phyloP scores from a whole-genome alignment of 2,329 filamentous ascomycete genomes.

The Cladophialophora immunda region DNA sequence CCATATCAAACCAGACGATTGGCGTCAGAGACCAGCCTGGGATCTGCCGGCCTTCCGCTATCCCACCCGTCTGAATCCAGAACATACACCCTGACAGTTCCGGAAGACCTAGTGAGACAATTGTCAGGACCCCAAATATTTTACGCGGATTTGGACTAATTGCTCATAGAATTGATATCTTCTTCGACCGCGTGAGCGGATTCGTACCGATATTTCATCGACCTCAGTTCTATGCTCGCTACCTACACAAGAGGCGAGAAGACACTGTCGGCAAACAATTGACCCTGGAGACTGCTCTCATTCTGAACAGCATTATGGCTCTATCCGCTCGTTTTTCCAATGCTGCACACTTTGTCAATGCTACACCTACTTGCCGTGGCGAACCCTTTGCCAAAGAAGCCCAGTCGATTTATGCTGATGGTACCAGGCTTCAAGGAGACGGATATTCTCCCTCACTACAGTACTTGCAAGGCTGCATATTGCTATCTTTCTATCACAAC shows the following conservation, averaged over 20 bases:
- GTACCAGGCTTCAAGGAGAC: slow-evolving; percentile 10
- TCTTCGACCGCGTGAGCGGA: slow-evolving; percentile 5
- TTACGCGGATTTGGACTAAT: not conserved
- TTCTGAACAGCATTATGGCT: slow-evolving; percentile 14
- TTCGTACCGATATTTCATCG: slow-evolving; percentile 17
- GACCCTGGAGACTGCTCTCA: slow-evolving; percentile 7
- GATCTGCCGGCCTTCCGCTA: not conserved
- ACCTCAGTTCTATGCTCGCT: slow-evolving; percentile 11
- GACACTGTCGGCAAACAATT: not conserved
- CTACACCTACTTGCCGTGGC: not conserved
- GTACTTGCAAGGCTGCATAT: slow-evolving; percentile 19
- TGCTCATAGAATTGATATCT: slow-evolving; percentile 6
- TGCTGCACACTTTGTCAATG: not conserved
- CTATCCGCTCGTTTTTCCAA: slow-evolving; percentile 13
- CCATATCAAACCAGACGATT: not conserved
- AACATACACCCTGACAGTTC: not conserved
- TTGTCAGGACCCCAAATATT: not conserved
- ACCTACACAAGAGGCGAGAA: slow-evolving; percentile 1
- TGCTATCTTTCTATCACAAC: slow-evolving; percentile 14
- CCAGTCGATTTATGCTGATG: slow-evolving; percentile 16
- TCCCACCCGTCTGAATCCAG: not conserved
- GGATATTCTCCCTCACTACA: not conserved
- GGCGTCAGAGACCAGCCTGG: not conserved
- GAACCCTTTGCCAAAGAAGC: slow-evolving; percentile 11
- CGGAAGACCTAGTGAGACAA: not conserved